Evolutionary conservation across 352 stramenopile genomes (phyloP).

Genomic region (Globisporangium echinulatum): DNA sequence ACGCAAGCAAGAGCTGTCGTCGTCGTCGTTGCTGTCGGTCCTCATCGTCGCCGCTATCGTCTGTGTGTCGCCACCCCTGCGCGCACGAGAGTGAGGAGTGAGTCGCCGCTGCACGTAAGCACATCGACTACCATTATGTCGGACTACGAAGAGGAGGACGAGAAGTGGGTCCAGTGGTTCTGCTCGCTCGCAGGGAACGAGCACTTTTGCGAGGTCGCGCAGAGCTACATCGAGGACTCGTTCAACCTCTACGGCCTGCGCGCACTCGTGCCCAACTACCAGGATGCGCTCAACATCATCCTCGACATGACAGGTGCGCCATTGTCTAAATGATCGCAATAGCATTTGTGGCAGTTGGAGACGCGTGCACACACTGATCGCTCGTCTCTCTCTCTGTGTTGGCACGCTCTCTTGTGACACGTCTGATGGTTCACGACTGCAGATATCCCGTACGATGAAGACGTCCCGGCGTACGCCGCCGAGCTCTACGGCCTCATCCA

Average conservation of each 20-base stretch:
- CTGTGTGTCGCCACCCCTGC: no score
- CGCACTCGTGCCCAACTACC: conserved; percentile 86
- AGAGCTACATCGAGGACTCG: conserved; percentile 92
- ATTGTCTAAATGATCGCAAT: neutral
- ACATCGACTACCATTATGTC: conserved; percentile 45
- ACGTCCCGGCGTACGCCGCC: conserved; percentile 79
- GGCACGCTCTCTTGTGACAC: neutral
- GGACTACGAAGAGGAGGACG: conserved; percentile 88
- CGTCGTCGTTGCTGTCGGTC: no score
- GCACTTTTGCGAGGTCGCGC: conserved; percentile 89
- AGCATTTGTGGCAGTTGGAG: no score
- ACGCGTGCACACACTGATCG: no score
- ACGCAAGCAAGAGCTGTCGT: no score
- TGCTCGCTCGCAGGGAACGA: conserved; percentile 90
- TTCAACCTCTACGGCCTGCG: conserved; percentile 92
- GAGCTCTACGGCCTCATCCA: conserved; percentile 89
- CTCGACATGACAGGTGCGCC: conserved; percentile 77
- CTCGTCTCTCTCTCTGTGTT: neutral
- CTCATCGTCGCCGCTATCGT: neutral
- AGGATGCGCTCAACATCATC: conserved; percentile 90
- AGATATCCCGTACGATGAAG: conserved; percentile 88
- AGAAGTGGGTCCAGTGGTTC: conserved; percentile 93
- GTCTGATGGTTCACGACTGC: conserved; percentile 2
- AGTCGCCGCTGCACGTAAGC: neutral
- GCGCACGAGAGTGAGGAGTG: no score